Evolutionary conservation across 2,329 filamentous ascomycete species (phyloP), one percentile per base, ranked within the genome.

Genomic region (Sphaerulina vaccinii): DNA sequence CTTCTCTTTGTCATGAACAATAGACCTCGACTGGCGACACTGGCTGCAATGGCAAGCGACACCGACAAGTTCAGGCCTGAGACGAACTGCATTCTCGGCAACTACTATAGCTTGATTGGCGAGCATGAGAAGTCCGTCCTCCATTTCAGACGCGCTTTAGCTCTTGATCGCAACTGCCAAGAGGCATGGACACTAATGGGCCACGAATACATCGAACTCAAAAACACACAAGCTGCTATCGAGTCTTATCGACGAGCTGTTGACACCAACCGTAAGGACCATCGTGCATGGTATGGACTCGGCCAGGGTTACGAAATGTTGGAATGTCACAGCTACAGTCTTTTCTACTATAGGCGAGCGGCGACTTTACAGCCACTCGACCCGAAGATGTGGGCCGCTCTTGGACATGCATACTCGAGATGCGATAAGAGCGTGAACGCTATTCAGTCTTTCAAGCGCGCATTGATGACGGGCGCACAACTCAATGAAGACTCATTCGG

Each of bases 181-280:
- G 95, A 90, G 0, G 93, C 93, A 1, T 99, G 93, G 93, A 99
- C 93, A 0, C 78, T 99, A 1, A 97, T 99, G 92, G 93, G 93
- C 1, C 93, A 99, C 70, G 93, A 99, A 70, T 99, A 96, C 63
- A 90, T 97, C 48, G 93, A 99, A 71, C 84, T 99, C 72, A 99
- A 97, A 67, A 99, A 99, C 68, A 97, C 92, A 0, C 93, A 99
- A 64, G 92, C 93, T 0, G 93, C 93, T 7, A 97, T 99, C 56
- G 93, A 99, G 70, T 95, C 90, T 1, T 99, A 99, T 67, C 84
- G 93, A 1, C 86, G 93, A 36, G 93, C 93, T 1, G 92, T 99
- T 1, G 93, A 99, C 64, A 89, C 93, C 61, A 97, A 99, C 66
- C 84, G 92, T 27, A 89, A 93, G 62, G 93, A 99, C 69, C 97